Percentiles rank a stretch among this genome's conserved stretches.
phyloP scores from a whole-genome alignment of 2,329 filamentous ascomycete genomes.

The Neurospora sp. region DNA sequence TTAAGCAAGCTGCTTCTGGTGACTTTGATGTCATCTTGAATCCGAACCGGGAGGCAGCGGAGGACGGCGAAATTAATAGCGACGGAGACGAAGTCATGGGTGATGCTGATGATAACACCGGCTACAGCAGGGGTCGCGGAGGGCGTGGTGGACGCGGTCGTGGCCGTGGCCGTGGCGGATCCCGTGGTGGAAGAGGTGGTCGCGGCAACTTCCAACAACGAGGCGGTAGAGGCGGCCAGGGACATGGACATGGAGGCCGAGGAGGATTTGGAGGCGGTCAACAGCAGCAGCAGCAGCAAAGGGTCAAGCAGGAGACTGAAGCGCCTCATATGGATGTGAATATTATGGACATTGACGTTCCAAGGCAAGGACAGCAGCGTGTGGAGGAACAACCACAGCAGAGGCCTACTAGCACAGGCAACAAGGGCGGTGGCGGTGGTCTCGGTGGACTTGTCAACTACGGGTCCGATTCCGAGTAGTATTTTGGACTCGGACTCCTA shows the following conservation, averaged over 20 bases:
- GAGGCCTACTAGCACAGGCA: background rate
- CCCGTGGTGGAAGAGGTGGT: background rate
- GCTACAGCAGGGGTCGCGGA: background rate
- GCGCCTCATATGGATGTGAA: background rate
- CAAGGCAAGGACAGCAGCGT: background rate
- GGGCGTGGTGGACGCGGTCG: background rate
- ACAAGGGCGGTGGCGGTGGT: background rate
- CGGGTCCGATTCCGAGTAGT: background rate
- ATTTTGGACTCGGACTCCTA: background rate
- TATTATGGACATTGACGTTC: background rate
- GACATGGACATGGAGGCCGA: background rate
- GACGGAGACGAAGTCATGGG: slow-evolving; percentile 12
- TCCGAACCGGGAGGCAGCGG: slow-evolving; percentile 2
- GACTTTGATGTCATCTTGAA: background rate
- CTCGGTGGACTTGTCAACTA: background rate
- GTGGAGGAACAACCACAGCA: background rate
- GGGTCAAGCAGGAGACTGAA: background rate
- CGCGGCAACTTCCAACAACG: background rate
- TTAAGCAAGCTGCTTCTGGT: background rate
- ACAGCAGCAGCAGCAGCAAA: background rate
- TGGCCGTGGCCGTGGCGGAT: background rate
- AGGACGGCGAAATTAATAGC: slow-evolving; percentile 18
- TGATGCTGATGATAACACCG: background rate
- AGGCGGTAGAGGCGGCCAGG: background rate
- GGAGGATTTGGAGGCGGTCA: background rate